These are phyloP conservation scores for Didymella exigua DNA, from an alignment of 2,329 filamentous ascomycete genomes.

Conservation along the genomic window DNA sequence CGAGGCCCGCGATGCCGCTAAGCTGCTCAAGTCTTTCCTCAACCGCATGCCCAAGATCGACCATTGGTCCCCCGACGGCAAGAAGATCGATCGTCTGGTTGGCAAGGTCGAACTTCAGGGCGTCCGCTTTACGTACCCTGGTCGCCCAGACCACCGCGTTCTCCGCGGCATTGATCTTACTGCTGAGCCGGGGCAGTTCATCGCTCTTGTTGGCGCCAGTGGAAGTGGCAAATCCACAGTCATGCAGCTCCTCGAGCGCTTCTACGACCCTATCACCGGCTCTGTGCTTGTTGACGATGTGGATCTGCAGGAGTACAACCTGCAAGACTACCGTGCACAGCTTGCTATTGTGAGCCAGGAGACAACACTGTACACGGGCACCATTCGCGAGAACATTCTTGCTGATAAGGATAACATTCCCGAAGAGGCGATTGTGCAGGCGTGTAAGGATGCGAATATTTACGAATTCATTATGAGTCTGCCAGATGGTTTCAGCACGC, in stretches of 20 bases:
- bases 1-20: conserved; percentile 85
- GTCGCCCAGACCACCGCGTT: conserved; percentile 87
- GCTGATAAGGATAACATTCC: conserved; percentile 66
- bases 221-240: conserved; percentile 95
- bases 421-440: conserved; percentile 75
- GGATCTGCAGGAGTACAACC: conserved; percentile 76
- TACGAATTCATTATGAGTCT: conserved; percentile 46
- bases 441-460: conserved; percentile 70
- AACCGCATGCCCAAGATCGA: conserved; percentile 78
- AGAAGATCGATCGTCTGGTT: conserved; percentile 58
- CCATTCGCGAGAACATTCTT: conserved; percentile 85
- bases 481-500: conserved; percentile 77
- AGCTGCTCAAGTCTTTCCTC: conserved; percentile 80
- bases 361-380: conserved; percentile 92
- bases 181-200: conserved; percentile 78
- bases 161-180: conserved; percentile 79
- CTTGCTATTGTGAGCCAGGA: conserved; percentile 95
- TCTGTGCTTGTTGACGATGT: conserved; percentile 81
- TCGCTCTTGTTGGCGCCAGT: conserved; percentile 90
- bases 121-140: conserved; percentile 94
- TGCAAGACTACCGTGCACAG: conserved; percentile 83
- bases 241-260: conserved; percentile 88
- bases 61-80: conserved; percentile 46
- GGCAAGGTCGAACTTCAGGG: conserved; percentile 87
- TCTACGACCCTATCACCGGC: conserved; percentile 87